Percentiles rank a stretch among this genome's conserved stretches.
Evolutionary conservation across 768 basidiomycete species (phyloP).

Genomic region (Xerocomellus amylosporus): DNA sequence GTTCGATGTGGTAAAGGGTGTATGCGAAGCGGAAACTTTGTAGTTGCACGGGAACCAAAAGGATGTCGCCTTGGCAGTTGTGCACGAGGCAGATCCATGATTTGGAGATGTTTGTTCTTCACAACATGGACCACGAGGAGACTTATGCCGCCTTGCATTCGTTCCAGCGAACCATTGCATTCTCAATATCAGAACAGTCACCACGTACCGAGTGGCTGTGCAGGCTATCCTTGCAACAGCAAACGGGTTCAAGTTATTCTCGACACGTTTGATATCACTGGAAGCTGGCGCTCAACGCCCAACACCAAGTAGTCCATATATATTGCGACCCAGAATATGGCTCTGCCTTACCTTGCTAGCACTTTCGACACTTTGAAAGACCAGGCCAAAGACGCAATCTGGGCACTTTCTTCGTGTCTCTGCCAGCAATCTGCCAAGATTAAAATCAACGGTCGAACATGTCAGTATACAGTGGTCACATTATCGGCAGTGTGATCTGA

Average conservation of each 20-base stretch:
- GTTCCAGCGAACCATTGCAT: too few relatives aligned
- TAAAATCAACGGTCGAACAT: constrained; percentile 95
- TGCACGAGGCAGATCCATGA: constrained; percentile 28
- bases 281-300: not conserved
- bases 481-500: constrained; percentile 3
- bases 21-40: not conserved
- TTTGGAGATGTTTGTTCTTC: constrained; percentile 11
- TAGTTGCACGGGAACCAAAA: not conserved
- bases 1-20: constrained; percentile 6
- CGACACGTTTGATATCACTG: not conserved
- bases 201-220: constrained; percentile 10
- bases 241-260: not conserved
- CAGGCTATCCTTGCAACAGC: too few relatives aligned
- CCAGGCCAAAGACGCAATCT: constrained; percentile 78
- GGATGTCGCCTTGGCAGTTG: not conserved
- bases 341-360: constrained; percentile 34
- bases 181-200: too few relatives aligned
- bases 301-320: not conserved
- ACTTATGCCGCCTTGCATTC: not conserved
- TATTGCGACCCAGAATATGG: constrained; percentile 21
- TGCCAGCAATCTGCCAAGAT: constrained; percentile 81
- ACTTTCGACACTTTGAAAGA: constrained; percentile 61
- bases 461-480: constrained; percentile 45
- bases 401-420: constrained; percentile 76
- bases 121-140: not conserved